These are phyloP conservation scores for Irpex sp. DNA, from an alignment of 1,284 basidiomycete species.

Conservation along the genomic window DNA sequence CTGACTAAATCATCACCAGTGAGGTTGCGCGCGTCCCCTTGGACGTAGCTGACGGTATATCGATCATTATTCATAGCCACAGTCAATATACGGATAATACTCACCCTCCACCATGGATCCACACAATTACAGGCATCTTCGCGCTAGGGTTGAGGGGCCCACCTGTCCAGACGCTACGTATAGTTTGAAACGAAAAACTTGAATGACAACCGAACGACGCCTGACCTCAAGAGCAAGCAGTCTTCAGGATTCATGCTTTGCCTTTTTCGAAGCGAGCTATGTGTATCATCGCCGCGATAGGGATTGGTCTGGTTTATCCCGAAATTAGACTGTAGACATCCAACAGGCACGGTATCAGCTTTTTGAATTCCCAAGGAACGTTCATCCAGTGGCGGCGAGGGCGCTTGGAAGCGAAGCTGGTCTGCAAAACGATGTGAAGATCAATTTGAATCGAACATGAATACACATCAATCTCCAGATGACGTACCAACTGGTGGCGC, in stretches of 20 bases:
- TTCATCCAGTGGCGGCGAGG: background rate
- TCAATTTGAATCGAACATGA: too few relatives aligned
- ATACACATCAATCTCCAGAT: background rate
- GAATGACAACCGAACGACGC: background rate
- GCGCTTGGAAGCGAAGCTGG: conserved; percentile 1
- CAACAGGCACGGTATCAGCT: background rate
- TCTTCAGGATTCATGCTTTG: background rate
- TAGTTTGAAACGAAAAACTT: background rate
- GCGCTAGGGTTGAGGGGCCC: background rate
- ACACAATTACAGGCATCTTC: background rate
- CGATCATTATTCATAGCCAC: background rate
- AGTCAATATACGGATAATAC: background rate
- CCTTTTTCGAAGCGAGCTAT: background rate
- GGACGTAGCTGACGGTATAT: background rate
- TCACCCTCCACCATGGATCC: conserved; percentile 1
- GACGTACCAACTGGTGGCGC: background rate
- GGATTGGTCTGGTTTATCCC: background rate
- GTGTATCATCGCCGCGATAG: background rate
- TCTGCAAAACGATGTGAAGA: background rate
- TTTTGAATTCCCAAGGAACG: background rate
- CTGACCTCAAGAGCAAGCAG: background rate
- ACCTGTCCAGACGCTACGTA: background rate
- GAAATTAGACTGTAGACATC: background rate
- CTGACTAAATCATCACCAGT: background rate
- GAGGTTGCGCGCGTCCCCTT: background rate